Conservation (phyloP, 1,284 basidiomycete genomes). For the Ceratobasidium sp. region DNA sequence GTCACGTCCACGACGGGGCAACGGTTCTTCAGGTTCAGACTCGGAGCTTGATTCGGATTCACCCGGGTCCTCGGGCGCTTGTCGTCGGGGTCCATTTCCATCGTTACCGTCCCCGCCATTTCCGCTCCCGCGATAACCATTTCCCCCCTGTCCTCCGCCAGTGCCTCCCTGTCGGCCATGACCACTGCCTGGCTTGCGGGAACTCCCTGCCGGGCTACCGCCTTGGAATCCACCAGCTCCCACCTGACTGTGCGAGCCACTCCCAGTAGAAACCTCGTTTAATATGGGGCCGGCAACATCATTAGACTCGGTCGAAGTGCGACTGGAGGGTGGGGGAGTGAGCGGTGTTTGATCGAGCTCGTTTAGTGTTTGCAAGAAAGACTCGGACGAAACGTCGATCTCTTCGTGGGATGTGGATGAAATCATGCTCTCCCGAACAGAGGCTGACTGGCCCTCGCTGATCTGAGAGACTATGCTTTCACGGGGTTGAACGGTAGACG, state of each 20-base stretch:
- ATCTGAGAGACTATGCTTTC: slow-evolving; percentile 15
- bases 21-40: slow-evolving; percentile 16
- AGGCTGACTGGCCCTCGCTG: neutral
- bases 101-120: slow-evolving; percentile 14
- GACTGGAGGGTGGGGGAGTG: slow-evolving; percentile 28
- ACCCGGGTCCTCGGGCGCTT: slow-evolving; percentile 3
- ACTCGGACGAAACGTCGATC: slow-evolving; percentile 31
- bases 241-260: slow-evolving; percentile 2
- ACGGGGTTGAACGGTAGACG: slow-evolving; percentile 15
- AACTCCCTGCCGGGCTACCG: slow-evolving; percentile 1
- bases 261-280: slow-evolving; percentile 2
- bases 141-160: neutral
- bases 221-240: slow-evolving; percentile 15
- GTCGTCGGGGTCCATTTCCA: too few species aligned
- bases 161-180: neutral
- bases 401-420: slow-evolving; percentile 6
- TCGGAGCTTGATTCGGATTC: slow-evolving; percentile 27
- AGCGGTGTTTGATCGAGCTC: slow-evolving; percentile 8
- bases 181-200: neutral
- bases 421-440: slow-evolving; percentile 2
- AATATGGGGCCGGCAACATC: slow-evolving; percentile 5
- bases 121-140: slow-evolving; percentile 12
- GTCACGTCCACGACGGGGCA: slow-evolving; percentile 22
- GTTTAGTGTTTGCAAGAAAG: slow-evolving; percentile 34
- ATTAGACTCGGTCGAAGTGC: slow-evolving; percentile 10